Percentiles rank a stretch among this genome's conserved stretches.
Conservation (phyloP, 1,139 yeast genomes). For the Lodderomyces theae region DNA sequence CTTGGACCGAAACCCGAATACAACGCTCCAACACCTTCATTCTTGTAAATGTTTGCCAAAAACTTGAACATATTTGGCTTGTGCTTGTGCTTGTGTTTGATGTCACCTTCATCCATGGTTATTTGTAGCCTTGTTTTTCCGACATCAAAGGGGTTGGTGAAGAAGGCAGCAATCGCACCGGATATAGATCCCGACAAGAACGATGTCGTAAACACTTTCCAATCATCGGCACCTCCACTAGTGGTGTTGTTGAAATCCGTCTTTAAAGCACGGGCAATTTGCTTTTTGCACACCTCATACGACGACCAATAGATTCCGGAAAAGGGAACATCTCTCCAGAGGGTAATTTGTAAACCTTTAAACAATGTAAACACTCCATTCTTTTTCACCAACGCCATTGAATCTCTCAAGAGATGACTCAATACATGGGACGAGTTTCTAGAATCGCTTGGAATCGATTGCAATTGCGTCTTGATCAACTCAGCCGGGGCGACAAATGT, state of each 20-base stretch:
- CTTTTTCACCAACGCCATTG: slow-evolving; percentile 48
- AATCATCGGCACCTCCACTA: slow-evolving; percentile 29
- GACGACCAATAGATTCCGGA: slow-evolving; percentile 94
- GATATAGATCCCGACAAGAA: slow-evolving; percentile 82
- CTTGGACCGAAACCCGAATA: slow-evolving; percentile 87
- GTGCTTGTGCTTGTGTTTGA: slow-evolving; percentile 15
- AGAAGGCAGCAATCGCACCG: slow-evolving; percentile 81
- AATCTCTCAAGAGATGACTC: slow-evolving; percentile 53
- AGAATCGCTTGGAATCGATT: slow-evolving; percentile 63
- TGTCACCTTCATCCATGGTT: slow-evolving; percentile 22
- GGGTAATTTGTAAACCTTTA: slow-evolving; percentile 80
- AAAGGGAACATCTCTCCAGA: slow-evolving; percentile 98
- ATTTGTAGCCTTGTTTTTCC: slow-evolving; percentile 94
- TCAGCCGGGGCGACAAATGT: slow-evolving; percentile 87
- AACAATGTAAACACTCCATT: slow-evolving; percentile 70
- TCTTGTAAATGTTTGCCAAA: slow-evolving; percentile 56
- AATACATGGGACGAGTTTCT: slow-evolving; percentile 38
- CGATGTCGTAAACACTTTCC: slow-evolving; percentile 65
- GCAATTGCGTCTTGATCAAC: slow-evolving; percentile 80
- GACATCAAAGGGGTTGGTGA: slow-evolving; percentile 94
- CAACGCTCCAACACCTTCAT: slow-evolving; percentile 75
- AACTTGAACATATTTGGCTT: slow-evolving; percentile 60
- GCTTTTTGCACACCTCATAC: slow-evolving; percentile 52
- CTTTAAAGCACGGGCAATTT: slow-evolving; percentile 22
- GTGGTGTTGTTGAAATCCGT: slow-evolving; percentile 22